Evolutionary conservation across 1,284 basidiomycete genomes (phyloP), one percentile per base, ranked within the genome.

Genomic region (Ganoderma boninense): DNA sequence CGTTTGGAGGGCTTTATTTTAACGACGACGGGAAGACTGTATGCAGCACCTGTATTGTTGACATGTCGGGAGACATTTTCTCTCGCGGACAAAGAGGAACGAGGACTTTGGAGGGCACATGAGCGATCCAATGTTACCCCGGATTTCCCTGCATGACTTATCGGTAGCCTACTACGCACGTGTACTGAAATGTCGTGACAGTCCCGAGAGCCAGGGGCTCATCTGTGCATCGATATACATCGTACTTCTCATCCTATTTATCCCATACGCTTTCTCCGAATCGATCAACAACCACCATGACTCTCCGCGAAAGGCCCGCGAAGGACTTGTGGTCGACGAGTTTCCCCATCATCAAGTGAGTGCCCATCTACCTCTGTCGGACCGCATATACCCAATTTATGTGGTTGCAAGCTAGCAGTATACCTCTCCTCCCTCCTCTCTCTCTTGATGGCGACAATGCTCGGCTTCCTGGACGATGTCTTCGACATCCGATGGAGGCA

Each of bases 401-500:
- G 64, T 8, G 60, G 18, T 54, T 65, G 57, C 35, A 74, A 97
- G 93, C 87, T 99, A 65, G 90, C 97, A 1, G 90, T 97, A 1
- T 99, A 98, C 81, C 87, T 99, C 20, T 97, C 97, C 97, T 96
- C 96, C 1, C 81, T 99, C 10, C 86, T 99, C 16, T 97, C 95
- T 0, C 86, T 99, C 29, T 84, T 98, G 35, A 95, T 96, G 35
- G 97, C 98, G 0, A 97, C 96, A 0, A 87, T 99, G 73, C 89
- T 99, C 2, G 97, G 98, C 11, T 98, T 99, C 78, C 85, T 99
- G 62, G 98, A 99, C 79, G 98, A 99, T 80, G 89, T 99, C 1
- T 99, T 99, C 77, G 98, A 99, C 80, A 99, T 99, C 74, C 91
- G 98, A 14, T 99, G 98, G 98, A 84, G 98, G 71, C 96, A 99